A percentile compares a stretch with the other conserved stretches of the same genome.
phyloP scores from a whole-genome alignment of 2,329 filamentous ascomycete genomes.

The Trichoderma sp. region DNA sequence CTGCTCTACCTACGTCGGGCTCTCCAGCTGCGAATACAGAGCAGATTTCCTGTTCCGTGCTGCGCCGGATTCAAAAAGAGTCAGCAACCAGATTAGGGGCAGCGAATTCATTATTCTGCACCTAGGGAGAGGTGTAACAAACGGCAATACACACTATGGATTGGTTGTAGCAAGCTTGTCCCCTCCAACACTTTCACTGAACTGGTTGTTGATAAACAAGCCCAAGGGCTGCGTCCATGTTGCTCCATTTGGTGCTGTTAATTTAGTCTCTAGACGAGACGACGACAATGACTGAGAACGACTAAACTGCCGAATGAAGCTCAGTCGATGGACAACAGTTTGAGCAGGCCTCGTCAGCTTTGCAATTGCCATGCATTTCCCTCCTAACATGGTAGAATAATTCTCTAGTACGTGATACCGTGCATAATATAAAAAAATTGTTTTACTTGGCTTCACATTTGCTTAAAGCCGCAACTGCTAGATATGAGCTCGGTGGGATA shows the following conservation, averaged over 20 bases:
- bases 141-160: constrained; percentile 55
- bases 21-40: constrained; percentile 69
- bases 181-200: constrained; percentile 65
- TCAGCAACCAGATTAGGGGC: background rate
- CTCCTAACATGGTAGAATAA: background rate
- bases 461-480: background rate
- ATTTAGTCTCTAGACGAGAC: constrained; percentile 48
- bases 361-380: background rate
- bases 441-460: background rate
- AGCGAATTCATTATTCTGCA: constrained; percentile 69
- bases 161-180: constrained; percentile 68
- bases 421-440: background rate
- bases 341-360: background rate
- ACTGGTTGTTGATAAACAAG: constrained; percentile 84
- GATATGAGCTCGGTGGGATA: background rate
- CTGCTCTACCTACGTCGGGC: constrained; percentile 69
- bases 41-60: constrained; percentile 65
- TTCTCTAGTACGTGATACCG: background rate
- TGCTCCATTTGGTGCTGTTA: constrained; percentile 74
- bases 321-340: background rate
- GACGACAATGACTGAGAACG: background rate
- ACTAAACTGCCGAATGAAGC: background rate
- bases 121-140: constrained; percentile 46
- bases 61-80: constrained; percentile 27
- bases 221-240: constrained; percentile 72